Base-by-base conservation (phyloP, 305 asterid genomes). In the Fraxinus angustifolia region DNA sequence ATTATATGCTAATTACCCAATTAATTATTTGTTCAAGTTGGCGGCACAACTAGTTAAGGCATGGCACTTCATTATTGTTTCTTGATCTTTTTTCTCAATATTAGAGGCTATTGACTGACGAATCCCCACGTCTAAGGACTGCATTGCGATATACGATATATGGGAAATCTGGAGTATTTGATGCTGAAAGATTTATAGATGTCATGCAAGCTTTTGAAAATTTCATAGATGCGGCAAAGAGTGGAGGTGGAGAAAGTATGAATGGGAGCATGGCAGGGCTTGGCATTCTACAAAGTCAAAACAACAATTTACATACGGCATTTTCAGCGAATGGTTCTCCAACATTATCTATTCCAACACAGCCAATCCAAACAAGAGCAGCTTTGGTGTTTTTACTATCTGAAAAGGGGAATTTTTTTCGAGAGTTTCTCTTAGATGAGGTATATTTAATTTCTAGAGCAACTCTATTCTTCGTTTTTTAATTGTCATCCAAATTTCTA, bases 171-270 rank as follows among this genome's bases (percentile, higher is more conserved):
- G 99, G 98, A 78, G 91, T 96, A 42, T 96, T 96, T 81, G 92
- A 96, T 89, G 99, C 98, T 75, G 99, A 96, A 80, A 91, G 98
- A 86, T 96, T 96, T 82, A 94, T 94, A 77, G 99, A 96, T 88
- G 97, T 96, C 83, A 96, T 96, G 99, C 97, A 93, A 94, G 99
- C 99, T 85, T 96, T 96, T 50, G 99, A 96, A 90, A 94, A 85
- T 84, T 96, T 96, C 90, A 94, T 93, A 78, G 94, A 91, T 16
- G 98, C 99, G 67, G 99, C 99, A 50, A 96, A 94, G 89, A 96
- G 99, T 81, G 99, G 99, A 82, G 99, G 99, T 82, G 99, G 99
- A 60, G 99, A 94, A 82, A 45, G 83, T 86, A 70, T 96, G 85
- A 96, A 91, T 56, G 98, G 99, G 79, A 88, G 94, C 84, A 96